Evolutionary conservation across 2,329 filamentous ascomycete genomes (phyloP).

Genomic region (Chaetomiaceae sp.): DNA sequence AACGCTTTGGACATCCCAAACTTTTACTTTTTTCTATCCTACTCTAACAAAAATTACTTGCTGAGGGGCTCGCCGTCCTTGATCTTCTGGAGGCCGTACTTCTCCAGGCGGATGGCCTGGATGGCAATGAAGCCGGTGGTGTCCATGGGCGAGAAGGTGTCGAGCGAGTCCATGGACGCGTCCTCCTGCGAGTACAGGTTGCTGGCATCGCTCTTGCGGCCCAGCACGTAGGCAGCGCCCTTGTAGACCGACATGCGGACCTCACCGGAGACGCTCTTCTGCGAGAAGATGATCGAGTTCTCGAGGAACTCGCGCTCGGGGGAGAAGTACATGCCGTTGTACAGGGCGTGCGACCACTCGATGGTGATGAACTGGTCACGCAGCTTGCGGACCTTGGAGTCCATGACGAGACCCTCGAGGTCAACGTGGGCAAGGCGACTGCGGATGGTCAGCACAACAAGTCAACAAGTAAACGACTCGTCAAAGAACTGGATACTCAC

Average conservation of each 20-base stretch:
- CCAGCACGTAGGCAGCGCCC: constrained; percentile 40
- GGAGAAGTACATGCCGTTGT: constrained; percentile 47
- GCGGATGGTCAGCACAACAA: constrained; percentile 1
- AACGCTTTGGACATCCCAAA: background rate
- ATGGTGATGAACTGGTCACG: constrained; percentile 54
- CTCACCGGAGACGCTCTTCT: constrained; percentile 44
- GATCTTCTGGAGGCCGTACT: constrained; percentile 42
- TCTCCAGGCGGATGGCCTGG: constrained; percentile 61
- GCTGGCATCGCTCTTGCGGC: constrained; percentile 40
- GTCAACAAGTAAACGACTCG: background rate
- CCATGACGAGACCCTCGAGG: constrained; percentile 46
- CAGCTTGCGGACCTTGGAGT: constrained; percentile 52
- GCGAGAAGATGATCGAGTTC: constrained; percentile 56
- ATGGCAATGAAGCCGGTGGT: constrained; percentile 59
- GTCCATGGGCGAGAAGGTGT: constrained; percentile 38
- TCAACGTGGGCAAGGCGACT: constrained; percentile 42
- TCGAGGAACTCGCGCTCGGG: constrained; percentile 55
- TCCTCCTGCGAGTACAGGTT: constrained; percentile 50
- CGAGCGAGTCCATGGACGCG: constrained; percentile 47
- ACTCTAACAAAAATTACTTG: constrained; percentile 14
- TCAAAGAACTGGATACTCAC: constrained; percentile 15
- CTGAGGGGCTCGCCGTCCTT: constrained; percentile 33
- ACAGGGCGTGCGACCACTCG: constrained; percentile 43
- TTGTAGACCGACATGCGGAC: constrained; percentile 29
- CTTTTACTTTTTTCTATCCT: constrained; percentile 8